Conservation (phyloP, 345 rosid genomes). For the Bruguiera sexangula region DNA sequence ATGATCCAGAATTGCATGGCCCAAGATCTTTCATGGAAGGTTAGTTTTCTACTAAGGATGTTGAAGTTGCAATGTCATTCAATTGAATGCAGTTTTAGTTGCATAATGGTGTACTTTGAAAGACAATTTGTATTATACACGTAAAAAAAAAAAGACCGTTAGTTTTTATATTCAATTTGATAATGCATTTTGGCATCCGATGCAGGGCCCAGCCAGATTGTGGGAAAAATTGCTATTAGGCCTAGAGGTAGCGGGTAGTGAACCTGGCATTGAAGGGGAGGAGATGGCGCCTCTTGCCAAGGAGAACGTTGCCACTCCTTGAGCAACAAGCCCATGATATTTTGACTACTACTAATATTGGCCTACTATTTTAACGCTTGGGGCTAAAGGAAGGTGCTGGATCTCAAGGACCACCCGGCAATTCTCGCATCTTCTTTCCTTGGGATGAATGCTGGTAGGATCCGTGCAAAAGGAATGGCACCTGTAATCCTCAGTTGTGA, state of each 20-base stretch:
- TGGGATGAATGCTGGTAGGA: not conserved
- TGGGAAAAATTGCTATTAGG: conserved; percentile 75
- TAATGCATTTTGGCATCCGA: conserved; percentile 3
- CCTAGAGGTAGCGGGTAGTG: conserved; percentile 53
- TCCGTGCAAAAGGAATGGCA: not conserved
- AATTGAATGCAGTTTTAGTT: not conserved
- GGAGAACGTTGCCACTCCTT: conserved; percentile 83
- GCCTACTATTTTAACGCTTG: not conserved
- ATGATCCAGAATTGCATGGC: conserved; percentile 89
- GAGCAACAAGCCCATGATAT: conserved; percentile 16
- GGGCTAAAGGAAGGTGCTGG: not conserved
- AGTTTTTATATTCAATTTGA: not conserved
- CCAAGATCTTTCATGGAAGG: conserved; percentile 96
- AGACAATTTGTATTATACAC: not conserved
- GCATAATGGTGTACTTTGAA: not conserved
- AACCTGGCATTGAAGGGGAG: conserved; percentile 66
- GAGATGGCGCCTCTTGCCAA: conserved; percentile 83
- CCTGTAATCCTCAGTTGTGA: conserved; percentile 3
- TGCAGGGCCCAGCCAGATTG: conserved; percentile 71
- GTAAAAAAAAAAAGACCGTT: not conserved
- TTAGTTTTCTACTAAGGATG: conserved; percentile 24
- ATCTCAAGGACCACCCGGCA: not conserved
- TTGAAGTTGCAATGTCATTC: not conserved
- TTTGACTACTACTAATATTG: not conserved
- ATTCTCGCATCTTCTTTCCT: not conserved